Evolutionary conservation across 345 rosid genomes (phyloP).

Genomic region (Eutrema yunnanense): DNA sequence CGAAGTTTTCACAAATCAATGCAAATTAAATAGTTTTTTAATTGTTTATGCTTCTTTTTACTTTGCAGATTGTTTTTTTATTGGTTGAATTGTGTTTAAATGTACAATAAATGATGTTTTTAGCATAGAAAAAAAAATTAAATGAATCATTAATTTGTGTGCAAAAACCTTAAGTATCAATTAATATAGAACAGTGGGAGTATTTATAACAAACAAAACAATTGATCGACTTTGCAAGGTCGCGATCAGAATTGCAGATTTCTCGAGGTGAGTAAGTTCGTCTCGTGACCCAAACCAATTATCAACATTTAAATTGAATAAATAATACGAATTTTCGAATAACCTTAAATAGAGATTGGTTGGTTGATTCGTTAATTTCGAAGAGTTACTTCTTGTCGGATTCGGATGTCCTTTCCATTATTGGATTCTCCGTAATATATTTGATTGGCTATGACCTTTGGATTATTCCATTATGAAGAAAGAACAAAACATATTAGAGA

Average conservation of each 20-base stretch:
- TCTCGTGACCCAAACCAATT: conserved; percentile 14
- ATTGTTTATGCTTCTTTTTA: no score
- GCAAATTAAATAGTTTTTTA: no score
- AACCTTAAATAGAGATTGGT: conserved; percentile 8
- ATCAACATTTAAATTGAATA: neutral
- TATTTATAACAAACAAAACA: neutral
- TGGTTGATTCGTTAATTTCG: conserved; percentile 7
- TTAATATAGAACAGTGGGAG: no score
- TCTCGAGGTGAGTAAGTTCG: neutral
- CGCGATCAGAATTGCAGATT: neutral
- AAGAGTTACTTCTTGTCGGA: conserved; percentile 9
- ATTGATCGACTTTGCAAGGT: neutral
- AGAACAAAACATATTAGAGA: neutral
- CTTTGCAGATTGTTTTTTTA: no score
- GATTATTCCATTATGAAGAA: neutral
- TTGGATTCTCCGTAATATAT: neutral
- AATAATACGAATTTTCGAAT: neutral
- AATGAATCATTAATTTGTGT: no score
- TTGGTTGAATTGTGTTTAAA: no score
- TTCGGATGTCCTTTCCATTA: neutral
- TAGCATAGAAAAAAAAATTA: no score
- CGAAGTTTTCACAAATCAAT: no score
- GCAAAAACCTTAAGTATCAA: no score
- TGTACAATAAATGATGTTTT: no score
- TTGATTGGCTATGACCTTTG: neutral